A percentile compares a stretch with the other conserved stretches of the same genome.
Conservation (phyloP, 768 basidiomycete genomes). For the Termitomyces sp. region DNA sequence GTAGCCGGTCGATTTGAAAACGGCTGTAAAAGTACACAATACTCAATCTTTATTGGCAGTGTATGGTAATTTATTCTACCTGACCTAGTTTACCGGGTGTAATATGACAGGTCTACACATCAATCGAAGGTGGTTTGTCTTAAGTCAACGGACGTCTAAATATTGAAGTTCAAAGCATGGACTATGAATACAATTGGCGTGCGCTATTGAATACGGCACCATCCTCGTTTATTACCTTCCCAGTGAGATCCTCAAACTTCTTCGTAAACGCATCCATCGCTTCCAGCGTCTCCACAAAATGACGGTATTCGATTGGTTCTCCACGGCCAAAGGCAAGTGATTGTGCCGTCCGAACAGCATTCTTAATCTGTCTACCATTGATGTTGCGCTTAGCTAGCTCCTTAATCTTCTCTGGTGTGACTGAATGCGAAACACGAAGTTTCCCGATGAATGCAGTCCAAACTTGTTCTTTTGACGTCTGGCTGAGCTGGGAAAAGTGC, state of each 20-base stretch:
- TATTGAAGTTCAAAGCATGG: too few species aligned
- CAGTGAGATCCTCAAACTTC: conserved; percentile 29
- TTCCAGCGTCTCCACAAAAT: conserved; percentile 53
- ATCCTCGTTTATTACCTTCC: neutral
- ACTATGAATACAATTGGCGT: neutral
- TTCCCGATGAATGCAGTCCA: conserved; percentile 58
- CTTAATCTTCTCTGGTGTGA: conserved; percentile 37
- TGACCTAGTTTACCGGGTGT: too few species aligned
- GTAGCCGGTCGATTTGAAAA: too few species aligned
- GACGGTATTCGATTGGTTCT: conserved; percentile 39
- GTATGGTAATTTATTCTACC: too few species aligned
- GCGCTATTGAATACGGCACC: neutral
- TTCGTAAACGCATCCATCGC: conserved; percentile 56
- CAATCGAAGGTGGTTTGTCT: too few species aligned
- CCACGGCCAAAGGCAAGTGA: conserved; percentile 47
- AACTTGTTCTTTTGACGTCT: conserved; percentile 49
- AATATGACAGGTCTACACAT: too few species aligned
- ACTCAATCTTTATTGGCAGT: too few species aligned
- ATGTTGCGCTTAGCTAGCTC: conserved; percentile 44
- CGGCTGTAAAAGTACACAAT: too few species aligned
- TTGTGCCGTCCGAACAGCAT: conserved; percentile 59
- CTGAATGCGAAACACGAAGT: conserved; percentile 26
- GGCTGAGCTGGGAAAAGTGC: conserved; percentile 53
- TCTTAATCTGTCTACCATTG: conserved; percentile 68
- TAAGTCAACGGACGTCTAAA: too few species aligned